Conservation (phyloP, 2,329 filamentous ascomycete species). For the Pochonia chlamydosporia region DNA sequence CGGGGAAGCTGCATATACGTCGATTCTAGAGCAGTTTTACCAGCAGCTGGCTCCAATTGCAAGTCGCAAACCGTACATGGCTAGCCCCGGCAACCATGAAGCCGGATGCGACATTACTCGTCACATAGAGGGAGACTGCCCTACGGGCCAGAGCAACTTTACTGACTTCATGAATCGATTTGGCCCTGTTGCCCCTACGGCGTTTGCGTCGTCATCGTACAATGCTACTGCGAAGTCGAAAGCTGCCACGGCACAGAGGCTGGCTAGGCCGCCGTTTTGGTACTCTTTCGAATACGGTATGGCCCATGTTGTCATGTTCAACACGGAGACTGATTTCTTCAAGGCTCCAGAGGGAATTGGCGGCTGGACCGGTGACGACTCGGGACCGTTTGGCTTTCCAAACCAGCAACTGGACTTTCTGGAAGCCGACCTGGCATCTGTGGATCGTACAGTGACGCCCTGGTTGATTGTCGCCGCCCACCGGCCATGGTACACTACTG, state of each 20-base stretch:
- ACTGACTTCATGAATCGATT: slow-evolving; percentile 54
- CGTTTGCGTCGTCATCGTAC: slow-evolving; percentile 42
- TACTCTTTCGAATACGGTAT: slow-evolving; percentile 22
- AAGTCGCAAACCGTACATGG: slow-evolving; percentile 45
- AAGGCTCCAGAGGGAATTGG: slow-evolving; percentile 22
- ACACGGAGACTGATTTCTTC: slow-evolving; percentile 25
- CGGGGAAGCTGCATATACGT: slow-evolving; percentile 45
- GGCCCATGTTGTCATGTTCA: slow-evolving; percentile 24
- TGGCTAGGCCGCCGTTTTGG: slow-evolving; percentile 18
- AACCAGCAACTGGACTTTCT: slow-evolving; percentile 50
- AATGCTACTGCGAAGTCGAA: slow-evolving; percentile 32
- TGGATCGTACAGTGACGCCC: slow-evolving; percentile 49
- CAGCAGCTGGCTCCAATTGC: slow-evolving; percentile 34
- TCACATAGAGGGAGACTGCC: slow-evolving; percentile 31
- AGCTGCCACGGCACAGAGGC: slow-evolving; percentile 38
- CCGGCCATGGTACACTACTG: slow-evolving; percentile 41
- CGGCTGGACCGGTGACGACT: slow-evolving; percentile 26
- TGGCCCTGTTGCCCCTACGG: slow-evolving; percentile 42
- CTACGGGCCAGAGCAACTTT: slow-evolving; percentile 52
- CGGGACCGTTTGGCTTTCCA: slow-evolving; percentile 42
- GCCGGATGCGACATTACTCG: slow-evolving; percentile 43
- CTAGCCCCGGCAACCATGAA: slow-evolving; percentile 49
- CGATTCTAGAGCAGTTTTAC: slow-evolving; percentile 53
- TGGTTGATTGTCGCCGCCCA: slow-evolving; percentile 33
- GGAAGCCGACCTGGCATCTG: slow-evolving; percentile 48